Percentiles rank a stretch among this genome's conserved stretches.
Conservation (phyloP, 805 yeast species). For the Blastobotrys mokoenaii region DNA sequence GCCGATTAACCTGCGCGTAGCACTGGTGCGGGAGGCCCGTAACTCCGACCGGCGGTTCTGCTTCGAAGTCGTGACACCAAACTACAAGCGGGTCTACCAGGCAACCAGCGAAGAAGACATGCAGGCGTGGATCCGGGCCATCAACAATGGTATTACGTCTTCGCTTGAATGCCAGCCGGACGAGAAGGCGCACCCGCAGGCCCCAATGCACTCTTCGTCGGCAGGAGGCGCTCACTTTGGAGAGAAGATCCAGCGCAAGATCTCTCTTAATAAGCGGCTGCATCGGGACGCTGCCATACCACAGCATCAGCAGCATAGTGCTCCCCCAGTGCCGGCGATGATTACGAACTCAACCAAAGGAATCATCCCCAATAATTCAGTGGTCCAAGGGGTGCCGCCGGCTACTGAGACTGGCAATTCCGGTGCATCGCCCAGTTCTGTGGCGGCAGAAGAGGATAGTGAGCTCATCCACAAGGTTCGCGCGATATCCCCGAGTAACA, state of each 20-base stretch:
- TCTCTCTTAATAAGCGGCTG: background rate
- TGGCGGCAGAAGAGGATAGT: background rate
- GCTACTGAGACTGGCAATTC: background rate
- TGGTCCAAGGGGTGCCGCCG: background rate
- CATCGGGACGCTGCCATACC: too few relatives aligned
- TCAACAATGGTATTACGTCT: conserved; percentile 43
- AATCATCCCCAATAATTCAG: background rate
- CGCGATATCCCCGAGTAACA: conserved; percentile 41
- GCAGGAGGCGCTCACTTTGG: background rate
- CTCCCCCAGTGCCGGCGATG: too few relatives aligned
- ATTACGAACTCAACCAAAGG: too few relatives aligned
- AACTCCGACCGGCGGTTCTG: conserved; percentile 42
- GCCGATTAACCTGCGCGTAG: conserved; percentile 64
- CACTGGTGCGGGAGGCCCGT: conserved; percentile 45
- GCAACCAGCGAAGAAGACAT: conserved; percentile 62
- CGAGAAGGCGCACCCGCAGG: background rate
- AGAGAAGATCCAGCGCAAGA: conserved; percentile 1
- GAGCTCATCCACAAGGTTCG: conserved; percentile 12
- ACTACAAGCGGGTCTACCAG: conserved; percentile 66
- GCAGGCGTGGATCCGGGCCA: conserved; percentile 56
- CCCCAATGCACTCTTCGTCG: background rate
- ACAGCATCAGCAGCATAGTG: too few relatives aligned
- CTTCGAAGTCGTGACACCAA: conserved; percentile 68
- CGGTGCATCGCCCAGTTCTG: background rate
- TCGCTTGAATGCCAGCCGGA: conserved; percentile 29